Base-by-base conservation (phyloP, 805 yeast genomes). In the Candida xiaguanensis region DNA sequence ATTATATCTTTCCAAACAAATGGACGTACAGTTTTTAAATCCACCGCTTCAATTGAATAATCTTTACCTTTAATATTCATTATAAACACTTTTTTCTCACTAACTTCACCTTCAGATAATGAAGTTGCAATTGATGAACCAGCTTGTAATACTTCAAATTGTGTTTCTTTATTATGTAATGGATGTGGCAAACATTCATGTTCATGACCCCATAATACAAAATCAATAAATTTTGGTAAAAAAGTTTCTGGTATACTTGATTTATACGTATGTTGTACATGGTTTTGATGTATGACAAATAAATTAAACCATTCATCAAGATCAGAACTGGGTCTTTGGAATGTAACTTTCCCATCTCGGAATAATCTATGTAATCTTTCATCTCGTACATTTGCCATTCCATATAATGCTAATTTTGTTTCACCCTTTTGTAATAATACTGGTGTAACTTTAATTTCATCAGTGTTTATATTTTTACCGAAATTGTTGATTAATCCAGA, bases 161-260 rank as follows among this genome's bases (percentile, higher is more conserved):
- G 83, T 2, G 74, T 74, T 8, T 70, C 72, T 1, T 77, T 67
- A 50, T 83, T 82, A 32, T 67, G 67, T 1, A 69, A 73, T 0
- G 95, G 78, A 42, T 76, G 77, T 1, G 91, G 86, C 4, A 82
- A 72, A 53, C 97, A 88, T 56, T 93, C 97, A 60, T 93, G 99
- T 57, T 93, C 99, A 59, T 93, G 99, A 13, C 99, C 99, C 99
- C 99, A 93, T 2, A 90, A 64, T 0, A 93, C 81, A 41, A 91
- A 67, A 54, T 93, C 89, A 34, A 93, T 52, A 55, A 90, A 89
- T 7, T 72, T 66, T 0, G 98, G 99, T 17, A 93, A 63, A 49
- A 85, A 84, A 38, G 71, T 73, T 47, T 90, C 98, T 5, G 97
- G 98, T 4, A 93, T 66, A 47, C 84, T 84, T 4, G 87, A 80